These are phyloP conservation scores for Colletotrichum aenigma DNA, from an alignment of 2,329 filamentous ascomycete genomes.

Conservation along the genomic window DNA sequence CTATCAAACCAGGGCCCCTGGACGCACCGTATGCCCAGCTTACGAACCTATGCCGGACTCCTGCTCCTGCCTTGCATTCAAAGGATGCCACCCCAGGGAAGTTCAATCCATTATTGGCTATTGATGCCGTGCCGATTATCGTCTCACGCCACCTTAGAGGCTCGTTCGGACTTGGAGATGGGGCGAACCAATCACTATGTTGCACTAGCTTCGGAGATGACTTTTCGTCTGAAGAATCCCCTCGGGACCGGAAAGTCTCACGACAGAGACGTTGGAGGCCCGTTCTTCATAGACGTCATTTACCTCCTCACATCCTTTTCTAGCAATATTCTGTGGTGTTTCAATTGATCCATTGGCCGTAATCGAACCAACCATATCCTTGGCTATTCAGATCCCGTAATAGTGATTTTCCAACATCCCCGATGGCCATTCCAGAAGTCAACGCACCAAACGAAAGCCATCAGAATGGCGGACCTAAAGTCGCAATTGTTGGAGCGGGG, in stretches of 20 bases:
- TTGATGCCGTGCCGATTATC: not conserved
- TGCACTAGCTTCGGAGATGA: not conserved
- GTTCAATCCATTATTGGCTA: not conserved
- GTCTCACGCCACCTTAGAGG: not conserved
- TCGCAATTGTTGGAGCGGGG: slow-evolving; percentile 41
- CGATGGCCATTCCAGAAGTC: not conserved
- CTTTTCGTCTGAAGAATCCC: not conserved
- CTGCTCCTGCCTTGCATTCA: not conserved
- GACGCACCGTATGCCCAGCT: not conserved
- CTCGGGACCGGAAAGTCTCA: not conserved
- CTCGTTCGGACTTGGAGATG: not conserved
- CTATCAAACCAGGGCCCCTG: not conserved
- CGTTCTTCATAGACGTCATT: not conserved
- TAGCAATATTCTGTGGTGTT: not conserved
- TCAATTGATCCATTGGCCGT: not conserved
- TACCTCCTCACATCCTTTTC: not conserved
- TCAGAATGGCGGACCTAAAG: slow-evolving; percentile 18
- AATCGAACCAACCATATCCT: not conserved
- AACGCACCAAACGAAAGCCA: not conserved
- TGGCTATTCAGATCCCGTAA: not conserved
- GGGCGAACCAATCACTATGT: not conserved
- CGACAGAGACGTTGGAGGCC: not conserved
- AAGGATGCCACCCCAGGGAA: not conserved
- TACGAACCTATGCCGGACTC: not conserved
- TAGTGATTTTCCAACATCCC: not conserved